These are phyloP conservation scores for Corynascus novoguineensis DNA, from an alignment of 495 filamentous ascomycete species.

Conservation along the genomic window DNA sequence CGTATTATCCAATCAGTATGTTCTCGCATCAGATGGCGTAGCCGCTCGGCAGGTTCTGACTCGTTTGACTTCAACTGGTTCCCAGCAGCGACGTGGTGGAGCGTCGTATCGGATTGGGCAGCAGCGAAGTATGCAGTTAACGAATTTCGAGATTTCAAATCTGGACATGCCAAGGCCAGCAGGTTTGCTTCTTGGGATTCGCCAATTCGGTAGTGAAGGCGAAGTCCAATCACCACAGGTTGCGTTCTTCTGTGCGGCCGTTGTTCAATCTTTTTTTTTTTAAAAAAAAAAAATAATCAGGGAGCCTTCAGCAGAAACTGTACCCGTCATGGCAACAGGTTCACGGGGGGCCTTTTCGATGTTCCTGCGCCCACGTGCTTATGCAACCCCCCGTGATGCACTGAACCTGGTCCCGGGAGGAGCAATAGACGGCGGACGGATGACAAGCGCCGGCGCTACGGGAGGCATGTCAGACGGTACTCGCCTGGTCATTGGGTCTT, in stretches of 20 bases:
- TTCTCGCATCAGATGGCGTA: neutral
- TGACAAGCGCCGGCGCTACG: constrained; percentile 11
- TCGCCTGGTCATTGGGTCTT: constrained; percentile 4
- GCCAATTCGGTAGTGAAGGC: neutral
- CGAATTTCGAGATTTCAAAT: neutral
- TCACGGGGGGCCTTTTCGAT: neutral
- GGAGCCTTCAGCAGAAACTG: too few relatives aligned
- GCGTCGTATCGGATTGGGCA: neutral
- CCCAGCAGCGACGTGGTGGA: neutral
- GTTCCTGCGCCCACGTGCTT: neutral
- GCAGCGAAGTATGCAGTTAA: neutral
- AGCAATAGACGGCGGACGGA: constrained; percentile 8
- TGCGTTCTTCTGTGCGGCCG: too few relatives aligned
- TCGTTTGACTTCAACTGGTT: neutral
- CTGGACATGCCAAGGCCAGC: neutral
- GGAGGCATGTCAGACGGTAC: constrained; percentile 7
- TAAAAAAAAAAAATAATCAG: too few relatives aligned
- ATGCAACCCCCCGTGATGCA: neutral
- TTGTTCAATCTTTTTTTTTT: too few relatives aligned
- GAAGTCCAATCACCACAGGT: too few relatives aligned
- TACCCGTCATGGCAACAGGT: too few relatives aligned
- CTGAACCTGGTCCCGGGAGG: neutral
- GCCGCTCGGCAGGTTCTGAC: neutral
- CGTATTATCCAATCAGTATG: neutral
- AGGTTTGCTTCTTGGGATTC: too few relatives aligned